Base-by-base conservation (phyloP, 331 rosid genomes). In the Dryas integrifolia region DNA sequence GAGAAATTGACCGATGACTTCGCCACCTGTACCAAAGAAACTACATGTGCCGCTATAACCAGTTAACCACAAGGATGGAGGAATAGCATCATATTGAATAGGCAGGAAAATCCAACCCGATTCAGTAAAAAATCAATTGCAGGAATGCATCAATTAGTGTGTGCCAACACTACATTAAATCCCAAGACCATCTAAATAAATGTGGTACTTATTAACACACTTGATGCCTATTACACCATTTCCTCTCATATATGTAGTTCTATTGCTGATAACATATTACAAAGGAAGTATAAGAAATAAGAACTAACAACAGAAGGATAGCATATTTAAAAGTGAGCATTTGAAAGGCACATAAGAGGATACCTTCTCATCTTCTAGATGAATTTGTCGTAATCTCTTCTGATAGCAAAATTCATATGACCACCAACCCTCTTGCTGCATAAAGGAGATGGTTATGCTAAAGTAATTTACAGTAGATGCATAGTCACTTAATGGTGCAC, bases 341-440 rank as follows among this genome's bases (percentile, higher is more conserved):
- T 52, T 35, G 48, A 58, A 66, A 68, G 40, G 43, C 48, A 67
- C 75, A 63, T 24, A 63, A 14, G 38, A 67, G 63, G 38, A 76
- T 78, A 95, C 99, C 97, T 89, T 85, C 0, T 89, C 96, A 53
- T 95, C 90, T 77, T 92, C 99, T 88, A 84, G 6, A 83, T 95
- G 99, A 53, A 95, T 78, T 82, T 95, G 99, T 53, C 89, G 81
- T 81, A 92, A 74, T 66, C 44, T 77, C 82, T 82, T 83, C 71
- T 88, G 93, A 83, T 92, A 89, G 86, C 99, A 95, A 83, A 95
- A 95, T 78, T 95, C 99, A 77, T 95, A 95, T 21, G 93, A 75
- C 99, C 99, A 95, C 98, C 99, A 95, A 72, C 97, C 97, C 82
- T 92, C 99, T 85, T 88, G 92, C 99, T 95, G 97, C 93, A 82